phyloP scores from a whole-genome alignment of 768 basidiomycete species.

The Leccinellum albellum region DNA sequence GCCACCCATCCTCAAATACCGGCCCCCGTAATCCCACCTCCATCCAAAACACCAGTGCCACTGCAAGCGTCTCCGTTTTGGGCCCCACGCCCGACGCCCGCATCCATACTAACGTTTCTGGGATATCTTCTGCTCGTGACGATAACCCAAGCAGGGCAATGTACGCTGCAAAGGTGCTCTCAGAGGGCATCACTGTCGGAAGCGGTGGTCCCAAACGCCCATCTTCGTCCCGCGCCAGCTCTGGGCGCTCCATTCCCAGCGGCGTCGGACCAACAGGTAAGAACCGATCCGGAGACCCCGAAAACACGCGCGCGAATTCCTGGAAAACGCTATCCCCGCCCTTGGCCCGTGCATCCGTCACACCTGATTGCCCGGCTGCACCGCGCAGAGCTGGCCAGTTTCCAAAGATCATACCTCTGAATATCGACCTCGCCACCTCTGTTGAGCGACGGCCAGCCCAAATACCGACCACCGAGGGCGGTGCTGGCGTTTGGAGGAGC shows the following conservation, averaged over 20 bases:
- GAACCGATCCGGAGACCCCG: constrained; percentile 8
- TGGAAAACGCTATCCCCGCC: constrained; percentile 17
- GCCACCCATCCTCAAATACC: constrained; percentile 46
- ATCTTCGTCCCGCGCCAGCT: background rate
- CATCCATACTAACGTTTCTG: constrained; percentile 74
- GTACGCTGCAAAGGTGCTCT: constrained; percentile 52
- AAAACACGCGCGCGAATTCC: constrained; percentile 19
- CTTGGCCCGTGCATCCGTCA: constrained; percentile 12
- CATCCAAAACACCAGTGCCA: constrained; percentile 66
- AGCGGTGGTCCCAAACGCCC: constrained; percentile 17
- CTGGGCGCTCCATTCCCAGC: constrained; percentile 5
- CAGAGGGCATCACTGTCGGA: constrained; percentile 44
- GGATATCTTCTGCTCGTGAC: constrained; percentile 54
- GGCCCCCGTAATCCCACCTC: constrained; percentile 65
- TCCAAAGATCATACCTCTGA: constrained; percentile 54
- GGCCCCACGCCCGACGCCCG: constrained; percentile 51
- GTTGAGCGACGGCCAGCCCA: constrained; percentile 47
- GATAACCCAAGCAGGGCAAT: constrained; percentile 57
- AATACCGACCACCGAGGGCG: constrained; percentile 33
- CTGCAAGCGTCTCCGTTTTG: constrained; percentile 49
- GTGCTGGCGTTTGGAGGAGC: constrained; percentile 23
- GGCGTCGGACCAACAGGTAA: constrained; percentile 1
- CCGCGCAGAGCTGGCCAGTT: constrained; percentile 45
- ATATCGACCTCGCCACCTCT: constrained; percentile 48
- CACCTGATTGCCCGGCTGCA: constrained; percentile 28